Evolutionary conservation across 345 rosid species (phyloP), one percentile per base, ranked within the genome.

Genomic region (Bretschneidera sinensis): DNA sequence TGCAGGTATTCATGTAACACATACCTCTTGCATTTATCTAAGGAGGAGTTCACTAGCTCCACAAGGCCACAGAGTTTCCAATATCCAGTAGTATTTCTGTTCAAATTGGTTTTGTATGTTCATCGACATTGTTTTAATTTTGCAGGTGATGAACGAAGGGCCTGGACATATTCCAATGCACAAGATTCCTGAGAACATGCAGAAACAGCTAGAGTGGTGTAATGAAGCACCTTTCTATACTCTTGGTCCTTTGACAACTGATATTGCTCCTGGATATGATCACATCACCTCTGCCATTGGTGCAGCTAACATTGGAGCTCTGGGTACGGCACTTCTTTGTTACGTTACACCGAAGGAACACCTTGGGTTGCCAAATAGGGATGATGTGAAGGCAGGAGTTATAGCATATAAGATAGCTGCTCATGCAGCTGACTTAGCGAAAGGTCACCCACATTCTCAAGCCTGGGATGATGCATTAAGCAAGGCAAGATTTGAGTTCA

Each of bases 101-200:
- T 65, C 39, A 55, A 21, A 11, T 43, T 60, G 43, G 21, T 55
- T 28, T 19, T 33, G 23, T 23, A 34, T 9, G 20, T 65, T 49
- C 17, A 48, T 22, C 33, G 47, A 7, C 7, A 16, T 50, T 50
- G 11, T 9, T 20, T 21, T 50, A 11, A 39, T 4, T 51, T 68
- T 73, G 22, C 70, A 94, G 97, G 96, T 95, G 65, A 95, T 95
- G 98, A 95, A 95, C 78, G 99, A 95, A 84, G 99, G 96, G 4
- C 96, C 97, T 16, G 97, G 97, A 21, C 95, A 91, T 79, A 72
- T 94, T 35, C 97, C 99, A 20, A 79, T 91, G 86, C 96, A 91
- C 83, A 91, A 95, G 86, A 95, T 95, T 60, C 99, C 97, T 25
- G 99, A 91, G 83, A 95, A 95, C 75, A 85, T 91, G 96, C 95